phyloP scores from a whole-genome alignment of 176 grass and related monocot species.

The Sorghum bicolor region Sorghum_bicolor_NCBIv3 NC_012870.2:74427501-74428000 shows the following conservation, averaged over 20 bases:
- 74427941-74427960: not conserved
- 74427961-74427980: not conserved
- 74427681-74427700: not conserved
- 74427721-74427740: not conserved
- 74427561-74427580: not conserved
- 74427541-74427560: too few species aligned
- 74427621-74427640: not conserved
- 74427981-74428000: not conserved
- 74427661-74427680: not conserved
- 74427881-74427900: conserved; percentile 34
- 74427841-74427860: conserved; percentile 39
- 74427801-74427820: not conserved
- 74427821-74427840: not conserved
- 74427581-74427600: not conserved
- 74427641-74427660: not conserved
- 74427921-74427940: not conserved
- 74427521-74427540: not conserved
- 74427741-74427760: not conserved
- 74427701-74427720: not conserved
- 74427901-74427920: conserved; percentile 30
- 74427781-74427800: not conserved
- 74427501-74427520: not conserved
- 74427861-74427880: conserved; percentile 14
- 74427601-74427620: not conserved
- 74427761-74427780: not conserved